Evolutionary conservation across 2,329 filamentous ascomycete genomes (phyloP), one percentile per base, ranked within the genome.

Genomic region (Hymenoscyphus occultus): DNA sequence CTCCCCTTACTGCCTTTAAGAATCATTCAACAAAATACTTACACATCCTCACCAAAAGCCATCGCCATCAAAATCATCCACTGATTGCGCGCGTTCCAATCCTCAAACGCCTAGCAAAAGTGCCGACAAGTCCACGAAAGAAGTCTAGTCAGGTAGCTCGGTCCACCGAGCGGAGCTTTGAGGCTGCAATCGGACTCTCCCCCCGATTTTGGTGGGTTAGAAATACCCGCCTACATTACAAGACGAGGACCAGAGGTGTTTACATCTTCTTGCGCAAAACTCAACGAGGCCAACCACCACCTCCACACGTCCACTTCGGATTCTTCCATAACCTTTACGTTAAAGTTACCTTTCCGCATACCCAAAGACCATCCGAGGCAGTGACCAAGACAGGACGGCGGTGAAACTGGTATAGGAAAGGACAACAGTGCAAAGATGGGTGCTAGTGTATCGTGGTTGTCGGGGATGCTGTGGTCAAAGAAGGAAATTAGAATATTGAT

Each of bases 401-500:
- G 63, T 61, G 60, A 56, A 56, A 56, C 35, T 39, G 42, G 56
- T 19, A 31, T 32, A 45, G 65, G 51, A 68, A 66, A 70, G 66
- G 66, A 71, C 67, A 68, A 61, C 61, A 61, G 64, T 64, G 66
- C 78, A 85, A 51, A 78, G 65, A 89, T 89, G 86, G 86, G 86
- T 74, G 81, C 84, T 71, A 82, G 83, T 73, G 80, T 89, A 77
- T 89, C 86, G 77, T 89, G 86, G 86, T 81, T 92, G 74, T 91
- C 90, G 62, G 80, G 81, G 78, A 81, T 96, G 67, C 74, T 96
- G 68, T 98, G 90, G 89, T 82, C 91, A 54, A 98, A 98, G 84
- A 99, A 98, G 82, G 95, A 99, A 81, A 97, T 97, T 70, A 84
- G 95, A 73, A 99, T 99, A 80, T 80, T 99, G 78, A 97, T 97